Conservation (phyloP, 2,329 filamentous ascomycete species). For the Trichoderma simmonsii region DNA sequence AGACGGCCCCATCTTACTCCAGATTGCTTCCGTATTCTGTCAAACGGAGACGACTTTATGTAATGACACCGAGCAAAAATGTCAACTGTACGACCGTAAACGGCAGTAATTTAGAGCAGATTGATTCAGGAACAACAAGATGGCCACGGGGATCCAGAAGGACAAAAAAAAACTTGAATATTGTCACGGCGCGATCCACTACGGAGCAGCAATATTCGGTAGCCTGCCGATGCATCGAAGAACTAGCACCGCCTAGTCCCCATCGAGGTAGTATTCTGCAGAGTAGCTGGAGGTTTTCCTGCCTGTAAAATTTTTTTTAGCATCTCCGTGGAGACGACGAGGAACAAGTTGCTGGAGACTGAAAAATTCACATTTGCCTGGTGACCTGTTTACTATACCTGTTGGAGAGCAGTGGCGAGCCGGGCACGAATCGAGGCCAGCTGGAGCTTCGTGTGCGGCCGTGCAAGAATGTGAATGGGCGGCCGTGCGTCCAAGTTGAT, state of each 20-base stretch:
- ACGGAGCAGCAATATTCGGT: not conserved
- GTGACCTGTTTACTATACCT: not conserved
- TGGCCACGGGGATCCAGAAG: not conserved
- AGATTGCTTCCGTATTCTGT: conserved; percentile 1
- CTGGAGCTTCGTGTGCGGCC: not conserved
- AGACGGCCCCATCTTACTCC: not conserved
- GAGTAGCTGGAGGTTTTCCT: not conserved
- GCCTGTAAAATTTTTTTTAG: not conserved
- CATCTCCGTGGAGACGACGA: not conserved
- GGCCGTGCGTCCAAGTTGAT: not conserved
- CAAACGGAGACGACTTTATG: not conserved
- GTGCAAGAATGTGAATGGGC: not conserved
- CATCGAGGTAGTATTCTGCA: conserved; percentile 8
- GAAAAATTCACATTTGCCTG: not conserved
- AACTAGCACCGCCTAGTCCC: not conserved
- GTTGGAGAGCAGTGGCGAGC: not conserved
- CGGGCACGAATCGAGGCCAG: not conserved
- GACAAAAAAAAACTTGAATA: not conserved
- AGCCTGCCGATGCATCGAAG: conserved; percentile 1
- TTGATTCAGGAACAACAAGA: not conserved
- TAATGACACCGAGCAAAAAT: conserved; percentile 7
- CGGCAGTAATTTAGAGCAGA: conserved; percentile 6
- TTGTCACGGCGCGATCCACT: not conserved
- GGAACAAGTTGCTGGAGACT: not conserved
- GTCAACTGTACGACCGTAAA: not conserved